Evolutionary conservation across 345 rosid species (phyloP).

Genomic region (Citrus mangshanensis): DNA sequence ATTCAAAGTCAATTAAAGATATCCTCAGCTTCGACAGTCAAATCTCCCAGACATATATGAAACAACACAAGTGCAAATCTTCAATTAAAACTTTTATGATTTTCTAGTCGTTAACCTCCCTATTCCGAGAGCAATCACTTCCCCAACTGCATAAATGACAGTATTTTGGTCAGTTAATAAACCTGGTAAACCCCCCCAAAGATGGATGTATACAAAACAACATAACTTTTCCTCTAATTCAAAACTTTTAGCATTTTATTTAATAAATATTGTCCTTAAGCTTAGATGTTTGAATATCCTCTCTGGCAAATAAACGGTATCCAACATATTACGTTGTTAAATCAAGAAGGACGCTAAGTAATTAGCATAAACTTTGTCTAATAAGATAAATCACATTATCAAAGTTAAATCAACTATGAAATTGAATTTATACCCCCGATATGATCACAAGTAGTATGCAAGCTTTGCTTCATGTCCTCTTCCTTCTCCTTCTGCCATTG

Average conservation of each 20-base stretch:
- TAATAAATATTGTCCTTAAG: too few species aligned
- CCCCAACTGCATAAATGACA: conserved; percentile 58
- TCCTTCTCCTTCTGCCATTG: conserved; percentile 95
- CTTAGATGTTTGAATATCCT: too few species aligned
- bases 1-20: too few species aligned
- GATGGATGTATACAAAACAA: too few species aligned
- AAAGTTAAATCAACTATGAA: not conserved
- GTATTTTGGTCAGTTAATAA: too few species aligned
- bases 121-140: conserved; percentile 3
- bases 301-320: too few species aligned
- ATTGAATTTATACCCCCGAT: conserved; percentile 60
- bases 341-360: not conserved
- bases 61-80: not conserved
- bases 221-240: too few species aligned
- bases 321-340: not conserved
- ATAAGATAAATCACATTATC: not conserved
- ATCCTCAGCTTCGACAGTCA: too few species aligned
- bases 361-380: not conserved
- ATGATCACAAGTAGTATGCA: conserved; percentile 80
- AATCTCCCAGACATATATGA: too few species aligned
- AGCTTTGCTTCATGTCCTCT: conserved; percentile 94
- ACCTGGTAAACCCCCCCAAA: too few species aligned
- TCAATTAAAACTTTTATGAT: not conserved
- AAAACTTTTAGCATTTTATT: conserved; percentile 7
- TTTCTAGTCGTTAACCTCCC: too few species aligned